phyloP scores from a whole-genome alignment of 345 rosid genomes.

The Aquilaria sinensis region DNA sequence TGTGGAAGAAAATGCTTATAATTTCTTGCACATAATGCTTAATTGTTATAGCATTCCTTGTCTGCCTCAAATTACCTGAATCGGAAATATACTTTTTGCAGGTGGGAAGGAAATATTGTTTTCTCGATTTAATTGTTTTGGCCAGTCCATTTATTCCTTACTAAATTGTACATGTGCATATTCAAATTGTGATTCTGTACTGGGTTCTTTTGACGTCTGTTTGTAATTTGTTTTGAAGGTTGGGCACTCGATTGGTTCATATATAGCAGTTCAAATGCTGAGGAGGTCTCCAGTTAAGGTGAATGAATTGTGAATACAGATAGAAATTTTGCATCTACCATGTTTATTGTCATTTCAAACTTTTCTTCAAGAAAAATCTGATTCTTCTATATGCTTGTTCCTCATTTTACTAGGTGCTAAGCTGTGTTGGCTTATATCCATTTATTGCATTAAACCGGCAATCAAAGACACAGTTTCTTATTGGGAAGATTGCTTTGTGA shows the following conservation, averaged over 20 bases:
- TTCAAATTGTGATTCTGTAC: background rate
- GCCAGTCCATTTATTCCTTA: too few species aligned
- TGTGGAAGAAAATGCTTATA: too few species aligned
- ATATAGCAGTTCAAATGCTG: conserved; percentile 54
- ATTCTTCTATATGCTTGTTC: conserved; percentile 3
- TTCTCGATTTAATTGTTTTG: too few species aligned
- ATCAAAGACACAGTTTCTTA: conserved; percentile 44
- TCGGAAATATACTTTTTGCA: too few species aligned
- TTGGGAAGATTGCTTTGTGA: conserved; percentile 53
- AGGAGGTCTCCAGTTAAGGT: conserved; percentile 58
- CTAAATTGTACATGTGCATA: too few species aligned
- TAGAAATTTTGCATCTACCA: conserved; percentile 4
- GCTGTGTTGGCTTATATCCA: conserved; percentile 69
- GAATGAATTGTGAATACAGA: conserved; percentile 3
- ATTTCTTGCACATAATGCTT: too few species aligned
- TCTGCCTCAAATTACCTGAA: too few species aligned
- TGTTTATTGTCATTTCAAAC: background rate
- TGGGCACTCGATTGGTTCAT: conserved; percentile 86
- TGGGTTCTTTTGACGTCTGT: conserved; percentile 12
- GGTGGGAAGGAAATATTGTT: too few species aligned
- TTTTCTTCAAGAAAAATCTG: background rate
- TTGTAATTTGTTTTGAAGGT: conserved; percentile 36
- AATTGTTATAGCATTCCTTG: too few species aligned
- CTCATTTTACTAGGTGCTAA: conserved; percentile 34
- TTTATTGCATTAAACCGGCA: conserved; percentile 54